Percentiles rank a stretch among this genome's conserved stretches.
Evolutionary conservation across 495 filamentous ascomycete species (phyloP).

Genomic region (Entonaema liquescens): DNA sequence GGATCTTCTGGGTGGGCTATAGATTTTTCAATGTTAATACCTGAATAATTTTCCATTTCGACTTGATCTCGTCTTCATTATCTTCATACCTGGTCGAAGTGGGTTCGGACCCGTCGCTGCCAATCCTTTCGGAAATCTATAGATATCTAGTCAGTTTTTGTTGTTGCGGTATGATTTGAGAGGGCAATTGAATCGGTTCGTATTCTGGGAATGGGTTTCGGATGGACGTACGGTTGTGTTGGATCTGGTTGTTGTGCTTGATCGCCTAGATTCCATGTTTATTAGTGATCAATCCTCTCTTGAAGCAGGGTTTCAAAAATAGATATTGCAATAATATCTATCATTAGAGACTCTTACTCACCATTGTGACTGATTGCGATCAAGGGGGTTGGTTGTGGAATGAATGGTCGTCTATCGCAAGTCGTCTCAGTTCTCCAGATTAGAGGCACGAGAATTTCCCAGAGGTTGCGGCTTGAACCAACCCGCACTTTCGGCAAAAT

Average conservation of each 20-base stretch:
- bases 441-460: conserved; percentile 46
- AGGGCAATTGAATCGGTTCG: conserved; percentile 26
- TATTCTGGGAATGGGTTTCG: conserved; percentile 22
- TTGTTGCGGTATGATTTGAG: conserved; percentile 20
- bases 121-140: conserved; percentile 99
- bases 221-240: conserved; percentile 81
- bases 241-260: conserved; percentile 99
- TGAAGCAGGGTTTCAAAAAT: neutral
- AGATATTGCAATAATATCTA: neutral
- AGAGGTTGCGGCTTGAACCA: conserved; percentile 29
- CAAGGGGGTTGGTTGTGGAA: conserved; percentile 51
- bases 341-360: conserved; percentile 50
- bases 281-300: conserved; percentile 33
- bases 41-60: conserved; percentile 38
- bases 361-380: conserved; percentile 74
- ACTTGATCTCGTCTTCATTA: conserved; percentile 9
- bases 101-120: conserved; percentile 96
- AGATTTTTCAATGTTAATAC: conserved; percentile 47
- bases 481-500: conserved; percentile 56
- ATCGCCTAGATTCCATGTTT: conserved; percentile 72
- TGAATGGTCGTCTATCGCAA: conserved; percentile 39
- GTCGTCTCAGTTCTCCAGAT: conserved; percentile 48
- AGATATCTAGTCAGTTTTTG: conserved; percentile 35
- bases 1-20: conserved; percentile 93
- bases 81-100: conserved; percentile 95